Conservation (phyloP, 169 alveolate species). For the Plasmodium falciparum region DNA sequence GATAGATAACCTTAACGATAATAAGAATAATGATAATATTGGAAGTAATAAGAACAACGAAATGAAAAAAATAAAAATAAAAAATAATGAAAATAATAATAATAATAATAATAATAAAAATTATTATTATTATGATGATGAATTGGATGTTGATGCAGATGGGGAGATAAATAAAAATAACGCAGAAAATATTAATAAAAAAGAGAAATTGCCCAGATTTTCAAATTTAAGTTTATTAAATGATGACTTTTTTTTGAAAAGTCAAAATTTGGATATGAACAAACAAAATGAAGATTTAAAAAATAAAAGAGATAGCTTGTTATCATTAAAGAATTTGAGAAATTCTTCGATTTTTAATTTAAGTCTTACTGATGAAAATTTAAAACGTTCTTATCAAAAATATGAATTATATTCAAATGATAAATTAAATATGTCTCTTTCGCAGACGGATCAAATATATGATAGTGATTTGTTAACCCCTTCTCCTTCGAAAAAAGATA, state of each 20-base stretch:
- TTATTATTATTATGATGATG: too few relatives aligned
- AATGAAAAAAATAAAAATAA: too few relatives aligned
- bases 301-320: constrained; percentile 19
- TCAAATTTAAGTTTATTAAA: constrained; percentile 45
- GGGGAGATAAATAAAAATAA: too few relatives aligned
- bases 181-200: background rate
- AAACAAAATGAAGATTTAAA: constrained; percentile 1
- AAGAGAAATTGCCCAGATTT: constrained; percentile 1
- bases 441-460: constrained; percentile 22
- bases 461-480: constrained; percentile 69
- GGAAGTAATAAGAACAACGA: too few relatives aligned
- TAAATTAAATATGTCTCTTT: constrained; percentile 12
- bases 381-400: constrained; percentile 11
- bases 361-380: constrained; percentile 49
- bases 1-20: background rate
- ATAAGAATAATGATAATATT: too few relatives aligned
- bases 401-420: constrained; percentile 21
- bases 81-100: too few relatives aligned
- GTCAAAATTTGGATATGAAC: constrained; percentile 12
- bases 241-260: constrained; percentile 42
- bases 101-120: too few relatives aligned
- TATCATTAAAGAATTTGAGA: constrained; percentile 12
- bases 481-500: constrained; percentile 50
- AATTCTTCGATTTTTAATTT: constrained; percentile 50
- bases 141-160: too few relatives aligned